Conservation (phyloP, 2,329 filamentous ascomycete species). For the Fusarium sp. region DNA sequence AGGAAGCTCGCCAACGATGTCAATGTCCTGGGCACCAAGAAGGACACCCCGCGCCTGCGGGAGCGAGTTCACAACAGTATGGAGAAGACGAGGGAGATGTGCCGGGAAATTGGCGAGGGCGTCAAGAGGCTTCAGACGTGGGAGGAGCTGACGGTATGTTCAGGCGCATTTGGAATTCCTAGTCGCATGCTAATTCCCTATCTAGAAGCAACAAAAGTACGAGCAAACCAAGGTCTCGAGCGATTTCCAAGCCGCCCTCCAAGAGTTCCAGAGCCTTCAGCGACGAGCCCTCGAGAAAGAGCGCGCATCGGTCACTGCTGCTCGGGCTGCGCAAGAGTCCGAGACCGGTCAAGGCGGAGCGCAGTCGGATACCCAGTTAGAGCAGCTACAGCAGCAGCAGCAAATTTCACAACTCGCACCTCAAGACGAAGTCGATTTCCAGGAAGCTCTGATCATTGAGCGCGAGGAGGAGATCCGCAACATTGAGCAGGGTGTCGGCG, state of each 20-base stretch:
- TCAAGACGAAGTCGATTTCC: constrained; percentile 97
- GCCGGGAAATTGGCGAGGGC: constrained; percentile 93
- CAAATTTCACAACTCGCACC: constrained; percentile 83
- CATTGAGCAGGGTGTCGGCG: constrained; percentile 95
- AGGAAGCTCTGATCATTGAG: constrained; percentile 95
- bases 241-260: constrained; percentile 90
- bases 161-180: constrained; percentile 1
- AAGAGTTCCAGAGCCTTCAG: constrained; percentile 95
- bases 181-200: constrained; percentile 28
- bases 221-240: constrained; percentile 95
- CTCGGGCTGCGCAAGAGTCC: constrained; percentile 83
- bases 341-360: constrained; percentile 57
- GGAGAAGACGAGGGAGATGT: constrained; percentile 87
- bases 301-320: constrained; percentile 86
- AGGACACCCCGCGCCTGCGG: constrained; percentile 91
- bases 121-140: constrained; percentile 92
- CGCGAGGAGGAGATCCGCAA: constrained; percentile 97
- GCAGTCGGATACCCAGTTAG: constrained; percentile 59
- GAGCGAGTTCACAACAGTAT: constrained; percentile 91
- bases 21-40: constrained; percentile 87
- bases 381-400: constrained; percentile 77
- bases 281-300: constrained; percentile 93
- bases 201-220: constrained; percentile 93
- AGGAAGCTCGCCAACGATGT: constrained; percentile 88
- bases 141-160: constrained; percentile 84